Base-by-base conservation (phyloP, 805 yeast species). In the Yamadazyma scolyti region DNA sequence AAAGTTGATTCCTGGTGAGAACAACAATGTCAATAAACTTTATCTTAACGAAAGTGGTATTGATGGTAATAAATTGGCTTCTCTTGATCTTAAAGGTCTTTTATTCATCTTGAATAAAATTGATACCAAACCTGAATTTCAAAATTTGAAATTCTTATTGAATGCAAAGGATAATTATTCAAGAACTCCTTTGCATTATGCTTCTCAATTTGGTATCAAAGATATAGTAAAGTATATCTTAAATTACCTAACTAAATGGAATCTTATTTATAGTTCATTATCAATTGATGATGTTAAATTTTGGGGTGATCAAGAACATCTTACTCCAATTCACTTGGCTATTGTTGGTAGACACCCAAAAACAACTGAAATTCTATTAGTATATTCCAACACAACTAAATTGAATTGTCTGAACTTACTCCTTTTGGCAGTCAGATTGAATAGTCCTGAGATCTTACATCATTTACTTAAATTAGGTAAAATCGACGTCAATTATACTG, bases 141-240 rank as follows among this genome's bases (percentile, higher is more conserved):
- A 29, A 12, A 41, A 41, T 21, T 38, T 41, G 13, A 37, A 40
- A 10, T 42, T 44, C 7, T 42, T 57, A 9, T 61, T 89, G 14
- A 58, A 79, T 27, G 79, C 82, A 30, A 74, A 72, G 25, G 97
- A 89, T 53, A 78, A 74, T 36, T 84, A 86, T 50, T 69, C 68
- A 39, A 71, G 96, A 38, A 83, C 96, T 0, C 95, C 97, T 0
- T 62, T 90, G 33, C 97, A 90, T 58, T 89, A 89, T 54, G 80
- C 95, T 12, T 79, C 93, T 2, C 93, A 86, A 46, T 87, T 79
- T 53, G 97, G 97, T 0, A 65, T 89, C 34, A 75, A 73, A 35
- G 75, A 73, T 30, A 76, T 81, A 21, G 68, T 86, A 2, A 60
- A 61, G 9, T 65, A 77, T 16, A 65, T 89, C 19, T 60, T 88